Percentiles rank a stretch among this genome's conserved stretches.
These are phyloP conservation scores for Collybia mongolica DNA, from an alignment of 768 basidiomycete species.

Conservation along the genomic window DNA sequence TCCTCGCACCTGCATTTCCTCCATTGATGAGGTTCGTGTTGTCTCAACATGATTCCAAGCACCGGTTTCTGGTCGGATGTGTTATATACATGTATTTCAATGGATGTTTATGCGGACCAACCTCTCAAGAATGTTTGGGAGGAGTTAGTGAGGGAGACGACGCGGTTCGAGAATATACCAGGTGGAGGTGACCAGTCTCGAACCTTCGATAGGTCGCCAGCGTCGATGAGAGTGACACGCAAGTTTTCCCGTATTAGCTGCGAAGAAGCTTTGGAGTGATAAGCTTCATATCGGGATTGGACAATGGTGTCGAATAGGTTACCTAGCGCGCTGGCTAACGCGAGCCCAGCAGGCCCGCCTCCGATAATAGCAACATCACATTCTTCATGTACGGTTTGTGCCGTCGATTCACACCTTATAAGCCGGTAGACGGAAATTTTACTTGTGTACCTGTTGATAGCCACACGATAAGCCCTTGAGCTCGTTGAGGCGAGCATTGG, in stretches of 20 bases:
- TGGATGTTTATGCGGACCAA: slow-evolving; percentile 23
- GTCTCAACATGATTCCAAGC: slow-evolving; percentile 80
- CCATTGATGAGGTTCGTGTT: slow-evolving; percentile 65
- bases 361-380: slow-evolving; percentile 94
- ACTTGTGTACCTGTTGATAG: background rate
- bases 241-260: slow-evolving; percentile 48
- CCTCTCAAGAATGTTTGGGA: slow-evolving; percentile 69
- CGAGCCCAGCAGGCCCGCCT: slow-evolving; percentile 89
- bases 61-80: slow-evolving; percentile 58
- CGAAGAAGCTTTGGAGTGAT: slow-evolving; percentile 46
- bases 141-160: slow-evolving; percentile 80
- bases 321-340: slow-evolving; percentile 87
- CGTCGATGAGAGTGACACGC: slow-evolving; percentile 77
- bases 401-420: slow-evolving; percentile 8
- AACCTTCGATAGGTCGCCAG: slow-evolving; percentile 68
- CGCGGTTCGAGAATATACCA: slow-evolving; percentile 73
- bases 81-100: background rate
- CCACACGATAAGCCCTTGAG: slow-evolving; percentile 5
- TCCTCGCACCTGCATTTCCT: slow-evolving; percentile 77
- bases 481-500: slow-evolving; percentile 1
- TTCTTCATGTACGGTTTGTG: slow-evolving; percentile 33
- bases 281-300: slow-evolving; percentile 3
- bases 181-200: slow-evolving; percentile 60
- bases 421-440: background rate
- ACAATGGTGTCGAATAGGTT: slow-evolving; percentile 20